These are phyloP conservation scores for Phytophthora parvispora DNA, from an alignment of 352 stramenopile genomes.

Conservation along the genomic window DNA sequence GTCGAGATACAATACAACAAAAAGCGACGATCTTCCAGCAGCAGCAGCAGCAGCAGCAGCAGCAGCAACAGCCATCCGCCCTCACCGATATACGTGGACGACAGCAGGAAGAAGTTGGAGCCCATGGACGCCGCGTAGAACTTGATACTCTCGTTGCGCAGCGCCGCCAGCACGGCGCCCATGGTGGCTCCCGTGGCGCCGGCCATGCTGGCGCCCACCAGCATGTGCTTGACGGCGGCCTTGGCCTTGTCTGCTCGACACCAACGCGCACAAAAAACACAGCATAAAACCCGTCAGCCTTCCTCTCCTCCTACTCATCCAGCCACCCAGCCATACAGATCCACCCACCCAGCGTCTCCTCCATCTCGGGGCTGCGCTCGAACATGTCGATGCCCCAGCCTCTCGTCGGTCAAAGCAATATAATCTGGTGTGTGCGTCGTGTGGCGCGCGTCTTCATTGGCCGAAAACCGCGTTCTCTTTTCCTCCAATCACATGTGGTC, in stretches of 20 bases:
- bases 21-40: background rate
- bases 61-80: background rate
- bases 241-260: slow-evolving; percentile 67
- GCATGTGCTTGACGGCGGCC: slow-evolving; percentile 73
- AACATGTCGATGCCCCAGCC: slow-evolving; percentile 25
- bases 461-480: background rate
- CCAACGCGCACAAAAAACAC: background rate
- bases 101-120: slow-evolving; percentile 87
- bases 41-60: no score
- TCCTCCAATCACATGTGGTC: background rate
- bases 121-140: slow-evolving; percentile 90
- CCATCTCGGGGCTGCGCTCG: slow-evolving; percentile 36
- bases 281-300: background rate
- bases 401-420: slow-evolving; percentile 7
- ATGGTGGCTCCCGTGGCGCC: slow-evolving; percentile 62
- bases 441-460: slow-evolving; percentile 15
- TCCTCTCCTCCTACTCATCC: background rate
- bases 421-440: slow-evolving; percentile 17
- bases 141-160: slow-evolving; percentile 81
- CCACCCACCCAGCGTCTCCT: slow-evolving; percentile 31
- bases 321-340: background rate
- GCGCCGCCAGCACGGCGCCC: slow-evolving; percentile 66
- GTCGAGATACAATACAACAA: background rate
- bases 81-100: slow-evolving; percentile 87
- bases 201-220: slow-evolving; percentile 64